Evolutionary conservation across 2,329 filamentous ascomycete species (phyloP).

Genomic region (Paraconiothyrium sp.): DNA sequence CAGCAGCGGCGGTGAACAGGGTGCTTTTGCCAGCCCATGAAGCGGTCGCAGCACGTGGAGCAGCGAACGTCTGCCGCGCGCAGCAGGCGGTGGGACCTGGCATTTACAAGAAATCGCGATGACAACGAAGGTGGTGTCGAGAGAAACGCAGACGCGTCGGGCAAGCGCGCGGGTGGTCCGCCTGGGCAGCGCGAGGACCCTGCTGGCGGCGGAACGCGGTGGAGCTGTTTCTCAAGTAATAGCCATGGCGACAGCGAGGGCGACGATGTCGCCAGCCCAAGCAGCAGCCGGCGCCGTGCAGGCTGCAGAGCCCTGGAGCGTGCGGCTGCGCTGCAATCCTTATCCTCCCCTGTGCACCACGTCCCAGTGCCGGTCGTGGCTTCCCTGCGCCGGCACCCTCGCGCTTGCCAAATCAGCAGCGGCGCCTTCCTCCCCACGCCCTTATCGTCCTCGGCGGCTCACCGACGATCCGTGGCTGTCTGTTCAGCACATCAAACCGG

Average conservation of each 20-base stretch:
- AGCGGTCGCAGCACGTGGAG: conserved; percentile 5
- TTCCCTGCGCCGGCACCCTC: conserved; percentile 11
- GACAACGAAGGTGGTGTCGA: conserved; percentile 14
- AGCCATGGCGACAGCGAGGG: conserved; percentile 1
- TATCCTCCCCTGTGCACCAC: not conserved
- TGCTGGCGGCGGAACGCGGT: not conserved
- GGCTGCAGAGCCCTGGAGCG: not conserved
- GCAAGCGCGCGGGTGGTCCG: not conserved
- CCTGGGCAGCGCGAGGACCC: not conserved
- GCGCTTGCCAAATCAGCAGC: conserved; percentile 15
- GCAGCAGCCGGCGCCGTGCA: not conserved
- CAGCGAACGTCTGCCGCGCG: not conserved
- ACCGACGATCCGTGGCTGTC: not conserved
- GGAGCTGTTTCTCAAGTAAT: not conserved
- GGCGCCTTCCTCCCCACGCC: conserved; percentile 9
- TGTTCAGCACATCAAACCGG: conserved; percentile 14
- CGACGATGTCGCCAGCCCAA: not conserved
- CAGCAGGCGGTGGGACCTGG: too few species aligned
- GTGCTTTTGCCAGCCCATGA: conserved; percentile 1
- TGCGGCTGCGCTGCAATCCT: conserved; percentile 1
- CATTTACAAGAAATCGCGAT: too few species aligned
- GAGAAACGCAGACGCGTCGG: conserved; percentile 2
- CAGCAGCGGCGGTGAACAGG: not conserved
- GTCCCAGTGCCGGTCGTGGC: not conserved
- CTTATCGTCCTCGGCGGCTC: conserved; percentile 10